Evolutionary conservation across 768 basidiomycete species (phyloP), one percentile per base, ranked within the genome.

Genomic region (Amanita exitialis): DNA sequence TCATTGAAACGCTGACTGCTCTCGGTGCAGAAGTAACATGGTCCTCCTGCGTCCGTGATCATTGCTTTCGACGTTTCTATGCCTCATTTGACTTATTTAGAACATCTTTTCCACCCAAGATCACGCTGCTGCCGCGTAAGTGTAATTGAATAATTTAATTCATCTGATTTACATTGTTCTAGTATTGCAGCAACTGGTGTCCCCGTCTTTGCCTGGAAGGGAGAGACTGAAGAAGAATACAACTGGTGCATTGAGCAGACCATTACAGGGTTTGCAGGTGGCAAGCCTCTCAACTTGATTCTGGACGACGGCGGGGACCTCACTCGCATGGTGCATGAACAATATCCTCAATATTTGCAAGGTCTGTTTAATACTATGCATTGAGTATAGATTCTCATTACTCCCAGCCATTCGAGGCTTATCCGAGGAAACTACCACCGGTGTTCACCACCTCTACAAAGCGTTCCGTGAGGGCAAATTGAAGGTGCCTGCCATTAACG

Each of bases 91-190:
- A 20, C 49, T 38, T 27, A 28, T 16, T 6, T 62, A 92, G 90
- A 96, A 99, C 76, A 99, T 99, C 67, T 99, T 95, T 75, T 98
- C 96, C 45, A 99, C 96, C 47, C 96, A 99, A 72, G 96, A 99
- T 68, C 96, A 99, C 71, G 96, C 96, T 49, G 96, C 96, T 47
- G 88, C 96, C 58, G 96, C 90, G 87, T 90, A 66, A 63, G 85
- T 77, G 13, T 16, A 16, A 3, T 38, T 8, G 53, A 39, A 36
- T 43, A 36, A 27, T 9, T 13, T 20, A 12, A 16, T 51, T 43
- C 42, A 44, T 18, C 21, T 42, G 39, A 30, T 56, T 34, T 48
- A 20, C 44, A 20, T 39, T 23, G 34, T 53, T 51, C 18, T 60
- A 91, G 89, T 58, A 97, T 97, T 57, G 95, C 95, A 57, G 95